Percentiles rank a stretch among this genome's conserved stretches.
Conservation (phyloP, 2,329 filamentous ascomycete species). For the Juglanconis oblonga region DNA sequence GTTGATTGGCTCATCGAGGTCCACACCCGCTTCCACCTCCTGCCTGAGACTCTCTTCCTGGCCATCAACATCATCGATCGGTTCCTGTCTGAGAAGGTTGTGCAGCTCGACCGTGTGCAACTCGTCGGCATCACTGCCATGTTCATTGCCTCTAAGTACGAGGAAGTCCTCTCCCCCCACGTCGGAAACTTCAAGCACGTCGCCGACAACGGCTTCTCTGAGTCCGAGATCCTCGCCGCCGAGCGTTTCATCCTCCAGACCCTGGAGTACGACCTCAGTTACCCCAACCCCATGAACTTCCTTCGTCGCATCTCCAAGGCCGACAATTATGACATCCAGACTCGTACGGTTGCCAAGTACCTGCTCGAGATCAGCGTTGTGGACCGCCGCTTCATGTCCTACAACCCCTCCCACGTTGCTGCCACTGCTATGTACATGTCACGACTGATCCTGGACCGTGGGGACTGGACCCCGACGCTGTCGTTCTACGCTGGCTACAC, state of each 20-base stretch:
- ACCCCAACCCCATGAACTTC: slow-evolving; percentile 99
- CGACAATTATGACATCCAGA: slow-evolving; percentile 98
- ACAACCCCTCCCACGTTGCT: slow-evolving; percentile 84
- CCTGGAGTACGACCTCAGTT: slow-evolving; percentile 95
- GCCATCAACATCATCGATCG: slow-evolving; percentile 98
- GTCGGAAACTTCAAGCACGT: slow-evolving; percentile 97
- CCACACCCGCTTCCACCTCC: slow-evolving; percentile 90
- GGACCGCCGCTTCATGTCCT: slow-evolving; percentile 89
- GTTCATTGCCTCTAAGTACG: slow-evolving; percentile 99
- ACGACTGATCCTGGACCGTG: slow-evolving; percentile 83
- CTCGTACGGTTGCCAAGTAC: slow-evolving; percentile 95
- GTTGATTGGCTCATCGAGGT: slow-evolving; percentile 99
- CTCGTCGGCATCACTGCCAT: slow-evolving; percentile 97
- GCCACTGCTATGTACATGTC: slow-evolving; percentile 94
- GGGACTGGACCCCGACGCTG: slow-evolving; percentile 87
- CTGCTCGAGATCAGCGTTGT: slow-evolving; percentile 95
- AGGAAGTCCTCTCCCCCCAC: slow-evolving; percentile 95
- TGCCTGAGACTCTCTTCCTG: slow-evolving; percentile 94
- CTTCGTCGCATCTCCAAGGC: slow-evolving; percentile 97
- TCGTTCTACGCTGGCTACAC: slow-evolving; percentile 90
- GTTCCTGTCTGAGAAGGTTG: slow-evolving; percentile 92
- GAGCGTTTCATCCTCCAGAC: slow-evolving; percentile 90
- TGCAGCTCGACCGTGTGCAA: slow-evolving; percentile 93
- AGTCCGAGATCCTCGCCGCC: slow-evolving; percentile 93
- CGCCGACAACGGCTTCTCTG: slow-evolving; percentile 92